Evolutionary conservation across 257 asterid species (phyloP).

Genomic region (Jasminum sambac): DNA sequence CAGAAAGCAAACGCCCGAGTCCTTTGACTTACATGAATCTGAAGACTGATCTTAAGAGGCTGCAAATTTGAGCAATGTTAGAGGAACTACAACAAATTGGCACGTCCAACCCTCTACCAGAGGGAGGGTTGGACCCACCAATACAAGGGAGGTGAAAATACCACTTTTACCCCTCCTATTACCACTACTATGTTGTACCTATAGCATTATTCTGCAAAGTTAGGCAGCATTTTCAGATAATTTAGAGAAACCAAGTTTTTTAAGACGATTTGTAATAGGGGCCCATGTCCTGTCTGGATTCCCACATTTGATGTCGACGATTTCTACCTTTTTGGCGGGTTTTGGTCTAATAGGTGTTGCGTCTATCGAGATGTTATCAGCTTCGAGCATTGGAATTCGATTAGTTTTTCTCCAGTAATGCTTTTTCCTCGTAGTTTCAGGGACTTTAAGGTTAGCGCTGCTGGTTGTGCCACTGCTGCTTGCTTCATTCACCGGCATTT

Average conservation of each 20-base stretch:
- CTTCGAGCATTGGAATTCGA: conserved; percentile 61
- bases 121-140: no score
- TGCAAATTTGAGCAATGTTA: no score
- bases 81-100: no score
- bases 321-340: conserved; percentile 42
- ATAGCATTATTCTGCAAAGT: no score
- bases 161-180: no score
- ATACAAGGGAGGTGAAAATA: no score
- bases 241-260: conserved; percentile 68
- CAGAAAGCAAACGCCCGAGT: conserved; percentile 16
- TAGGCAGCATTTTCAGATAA: conserved; percentile 46
- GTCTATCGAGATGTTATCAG: conserved; percentile 44
- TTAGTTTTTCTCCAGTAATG: conserved; percentile 40
- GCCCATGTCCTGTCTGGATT: conserved; percentile 56
- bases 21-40: conserved; percentile 40
- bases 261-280: conserved; percentile 63
- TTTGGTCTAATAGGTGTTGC: conserved; percentile 46
- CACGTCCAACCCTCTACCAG: no score
- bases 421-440: conserved; percentile 43
- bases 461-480: conserved; percentile 46
- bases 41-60: conserved; percentile 37
- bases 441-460: conserved; percentile 21
- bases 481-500: conserved; percentile 40
- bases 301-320: conserved; percentile 47
- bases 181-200: no score